Base-by-base conservation (phyloP, 1,284 basidiomycete species). In the Hypsizygus ulmarius region DNA sequence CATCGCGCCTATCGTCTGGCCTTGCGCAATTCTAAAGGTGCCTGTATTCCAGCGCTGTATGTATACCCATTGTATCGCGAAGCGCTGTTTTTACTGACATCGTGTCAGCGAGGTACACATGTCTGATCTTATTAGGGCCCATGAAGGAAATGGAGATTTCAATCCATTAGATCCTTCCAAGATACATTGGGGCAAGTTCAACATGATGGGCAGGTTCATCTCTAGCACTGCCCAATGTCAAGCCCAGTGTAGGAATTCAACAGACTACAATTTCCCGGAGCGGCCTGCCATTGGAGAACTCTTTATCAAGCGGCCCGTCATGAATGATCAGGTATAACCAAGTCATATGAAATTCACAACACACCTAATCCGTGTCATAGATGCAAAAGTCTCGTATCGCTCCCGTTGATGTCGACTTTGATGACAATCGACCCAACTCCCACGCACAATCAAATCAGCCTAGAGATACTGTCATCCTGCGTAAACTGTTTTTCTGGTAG, bases 171-270 rank as follows among this genome's bases (percentile, higher is more conserved):
- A 87, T 57, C 68, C 77, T 4, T 68, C 62, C 28, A 84, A 82
- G 64, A 86, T 91, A 40, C 88, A 91, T 57, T 91, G 88, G 88
- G 88, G 84, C 16, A 91, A 91, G 64, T 91, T 84, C 65, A 89
- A 85, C 59, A 83, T 90, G 82, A 84, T 91, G 71, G 89, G 85
- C 27, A 75, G 78, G 49, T 89, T 90, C 61, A 82, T 91, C 52
- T 77, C 77, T 46, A 79, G 73, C 50, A 86, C 86, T 6, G 76
- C 75, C 0, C 78, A 84, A 55, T 87, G 82, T 54, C 88, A 91
- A 64, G 66, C 77, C n/a, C 82, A 85, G 51, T 90, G 86, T 59
- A 74, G 74, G 40, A 73, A 68, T 42, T 73, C 77, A 1, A 65
- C 63, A 30, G 81, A 82, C 34, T 88, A 87, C 57, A 69, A 71